phyloP scores from a whole-genome alignment of 768 basidiomycete genomes.

The Boletus subcaerulescens region DNA sequence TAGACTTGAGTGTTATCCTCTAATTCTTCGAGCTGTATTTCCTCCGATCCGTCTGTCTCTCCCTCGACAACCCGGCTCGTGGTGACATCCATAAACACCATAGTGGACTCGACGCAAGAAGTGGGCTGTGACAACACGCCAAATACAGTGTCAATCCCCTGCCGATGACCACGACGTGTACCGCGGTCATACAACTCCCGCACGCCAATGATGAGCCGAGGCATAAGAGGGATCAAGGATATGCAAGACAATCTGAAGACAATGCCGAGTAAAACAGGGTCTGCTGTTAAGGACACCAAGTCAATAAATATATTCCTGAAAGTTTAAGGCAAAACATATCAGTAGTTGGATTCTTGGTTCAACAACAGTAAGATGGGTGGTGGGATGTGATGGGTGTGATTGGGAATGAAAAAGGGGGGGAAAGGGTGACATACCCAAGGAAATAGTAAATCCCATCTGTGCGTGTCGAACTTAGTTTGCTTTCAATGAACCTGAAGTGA shows the following conservation, averaged over 20 bases:
- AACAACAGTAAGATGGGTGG: too few relatives aligned
- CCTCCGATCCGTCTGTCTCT: too few relatives aligned
- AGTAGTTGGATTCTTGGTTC: not conserved
- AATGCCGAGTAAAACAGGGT: not conserved
- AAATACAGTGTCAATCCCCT: not conserved
- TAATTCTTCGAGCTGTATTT: too few relatives aligned
- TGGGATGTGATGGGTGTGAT: too few relatives aligned
- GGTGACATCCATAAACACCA: too few relatives aligned
- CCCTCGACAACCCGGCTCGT: too few relatives aligned
- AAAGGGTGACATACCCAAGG: not conserved
- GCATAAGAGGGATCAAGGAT: not conserved
- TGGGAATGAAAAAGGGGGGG: too few relatives aligned
- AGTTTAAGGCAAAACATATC: not conserved
- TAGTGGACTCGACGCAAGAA: too few relatives aligned
- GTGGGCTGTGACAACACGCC: not conserved
- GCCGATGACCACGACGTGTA: not conserved
- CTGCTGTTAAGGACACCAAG: not conserved
- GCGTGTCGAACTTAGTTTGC: too few relatives aligned
- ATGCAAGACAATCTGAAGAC: rapidly evolving
- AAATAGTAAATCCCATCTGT: not conserved
- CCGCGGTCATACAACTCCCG: not conserved
- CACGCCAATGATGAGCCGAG: constrained; percentile 7
- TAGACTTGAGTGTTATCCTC: too few relatives aligned
- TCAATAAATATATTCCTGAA: not conserved
- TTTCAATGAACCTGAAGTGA: too few relatives aligned